Conservation (phyloP, 2,329 filamentous ascomycete genomes). For the Furcasterigmium furcatum region DNA sequence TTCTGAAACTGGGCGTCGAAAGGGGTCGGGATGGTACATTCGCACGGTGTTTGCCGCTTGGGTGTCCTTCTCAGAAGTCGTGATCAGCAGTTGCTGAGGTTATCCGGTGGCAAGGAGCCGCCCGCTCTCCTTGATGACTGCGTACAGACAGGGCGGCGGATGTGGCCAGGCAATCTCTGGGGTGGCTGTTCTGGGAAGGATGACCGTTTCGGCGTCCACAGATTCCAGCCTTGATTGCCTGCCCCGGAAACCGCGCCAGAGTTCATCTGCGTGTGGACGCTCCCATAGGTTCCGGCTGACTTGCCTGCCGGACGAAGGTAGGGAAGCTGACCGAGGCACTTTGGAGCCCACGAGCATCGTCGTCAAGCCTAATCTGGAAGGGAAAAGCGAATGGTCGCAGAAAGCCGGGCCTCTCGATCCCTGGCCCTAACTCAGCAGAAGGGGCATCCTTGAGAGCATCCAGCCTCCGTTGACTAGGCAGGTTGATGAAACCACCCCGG, state of each 20-base stretch:
- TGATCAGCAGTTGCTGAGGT: no score
- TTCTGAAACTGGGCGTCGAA: constrained; percentile 11
- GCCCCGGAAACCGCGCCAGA: not conserved
- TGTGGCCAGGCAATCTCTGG: not conserved
- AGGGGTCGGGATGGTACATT: constrained; percentile 5
- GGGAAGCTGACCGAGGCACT: not conserved
- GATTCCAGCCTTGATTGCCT: not conserved
- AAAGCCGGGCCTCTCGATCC: not conserved
- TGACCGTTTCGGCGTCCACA: not conserved
- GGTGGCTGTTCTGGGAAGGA: not conserved
- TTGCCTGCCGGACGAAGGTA: not conserved
- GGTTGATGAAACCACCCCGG: constrained; percentile 5
- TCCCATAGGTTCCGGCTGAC: no score
- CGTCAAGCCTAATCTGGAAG: constrained; percentile 1
- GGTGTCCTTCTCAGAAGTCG: not conserved
- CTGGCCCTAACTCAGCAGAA: constrained; percentile 9
- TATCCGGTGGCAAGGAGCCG: no score
- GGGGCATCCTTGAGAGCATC: constrained; percentile 15
- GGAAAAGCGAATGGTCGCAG: constrained; percentile 15
- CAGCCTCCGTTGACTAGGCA: not conserved
- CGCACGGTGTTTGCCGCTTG: constrained; percentile 11
- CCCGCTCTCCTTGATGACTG: not conserved
- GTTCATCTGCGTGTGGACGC: not conserved
- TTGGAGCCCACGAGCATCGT: not conserved
- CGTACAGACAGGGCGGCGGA: not conserved